Conservation (phyloP, 345 rosid species). For the thale cress (Arabidopsis thaliana) region DNA sequence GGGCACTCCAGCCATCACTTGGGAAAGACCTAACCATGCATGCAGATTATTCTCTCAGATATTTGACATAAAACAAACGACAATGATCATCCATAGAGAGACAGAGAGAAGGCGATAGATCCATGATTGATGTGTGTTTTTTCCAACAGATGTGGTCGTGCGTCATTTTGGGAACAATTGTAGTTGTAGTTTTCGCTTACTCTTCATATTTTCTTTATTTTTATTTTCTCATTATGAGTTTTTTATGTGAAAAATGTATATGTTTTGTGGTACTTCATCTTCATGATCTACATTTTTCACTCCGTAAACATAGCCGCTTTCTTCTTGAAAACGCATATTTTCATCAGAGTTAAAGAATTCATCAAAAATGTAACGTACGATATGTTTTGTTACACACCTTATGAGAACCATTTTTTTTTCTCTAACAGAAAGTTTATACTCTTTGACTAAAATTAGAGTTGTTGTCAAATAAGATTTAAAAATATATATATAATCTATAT, state of each 20-base stretch:
- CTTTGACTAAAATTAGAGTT: no score
- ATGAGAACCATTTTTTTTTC: neutral
- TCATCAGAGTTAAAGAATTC: neutral
- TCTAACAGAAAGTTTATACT: neutral
- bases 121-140: slow-evolving; percentile 28
- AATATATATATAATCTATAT: neutral
- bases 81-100: slow-evolving; percentile 8
- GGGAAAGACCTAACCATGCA: slow-evolving; percentile 49
- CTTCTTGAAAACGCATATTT: neutral
- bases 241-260: neutral
- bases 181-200: slow-evolving; percentile 7
- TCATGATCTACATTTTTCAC: neutral
- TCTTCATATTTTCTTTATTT: neutral
- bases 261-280: neutral
- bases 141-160: slow-evolving; percentile 35
- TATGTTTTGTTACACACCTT: neutral
- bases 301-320: neutral
- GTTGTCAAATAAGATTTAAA: neutral
- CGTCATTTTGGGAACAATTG: slow-evolving; percentile 36
- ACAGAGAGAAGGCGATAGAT: slow-evolving; percentile 6
- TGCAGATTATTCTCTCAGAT: slow-evolving; percentile 22
- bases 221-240: neutral
- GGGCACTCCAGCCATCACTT: slow-evolving; percentile 1
- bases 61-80: slow-evolving; percentile 12
- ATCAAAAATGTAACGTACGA: neutral